These are phyloP conservation scores for Hypholoma fasciculare DNA, from an alignment of 768 basidiomycete genomes.

Conservation along the genomic window DNA sequence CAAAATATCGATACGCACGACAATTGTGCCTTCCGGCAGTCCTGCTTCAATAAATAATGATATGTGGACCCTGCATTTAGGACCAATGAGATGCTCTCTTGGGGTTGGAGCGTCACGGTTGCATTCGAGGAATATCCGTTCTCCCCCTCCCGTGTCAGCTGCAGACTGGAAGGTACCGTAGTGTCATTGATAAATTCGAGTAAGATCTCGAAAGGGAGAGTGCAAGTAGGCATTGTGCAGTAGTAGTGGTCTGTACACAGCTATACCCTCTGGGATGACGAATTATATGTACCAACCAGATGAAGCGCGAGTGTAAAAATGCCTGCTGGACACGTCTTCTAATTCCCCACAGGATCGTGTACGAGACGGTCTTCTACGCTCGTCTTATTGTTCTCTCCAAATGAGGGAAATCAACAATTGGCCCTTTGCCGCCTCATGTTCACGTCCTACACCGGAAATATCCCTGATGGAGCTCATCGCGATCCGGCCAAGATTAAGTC, in stretches of 20 bases:
- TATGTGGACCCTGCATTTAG: constrained; percentile 49
- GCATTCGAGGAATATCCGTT: constrained; percentile 22
- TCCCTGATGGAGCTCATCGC: neutral
- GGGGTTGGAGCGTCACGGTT: constrained; percentile 36
- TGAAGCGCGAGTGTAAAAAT: neutral
- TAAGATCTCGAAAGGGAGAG: constrained; percentile 52
- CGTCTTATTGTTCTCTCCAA: constrained; percentile 31
- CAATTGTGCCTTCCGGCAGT: constrained; percentile 37
- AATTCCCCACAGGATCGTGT: constrained; percentile 12
- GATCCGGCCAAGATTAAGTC: neutral
- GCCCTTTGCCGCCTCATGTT: constrained; percentile 4
- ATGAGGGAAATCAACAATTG: constrained; percentile 18
- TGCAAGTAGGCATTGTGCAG: constrained; percentile 44
- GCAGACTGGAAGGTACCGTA: constrained; percentile 35
- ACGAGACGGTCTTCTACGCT: constrained; percentile 4
- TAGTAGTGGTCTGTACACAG: neutral
- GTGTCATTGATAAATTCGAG: constrained; percentile 55
- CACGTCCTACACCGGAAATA: neutral
- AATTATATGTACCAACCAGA: constrained; percentile 6
- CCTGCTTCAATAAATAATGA: constrained; percentile 44
- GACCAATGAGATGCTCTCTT: constrained; percentile 46
- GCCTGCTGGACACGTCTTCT: constrained; percentile 4
- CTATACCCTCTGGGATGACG: neutral
- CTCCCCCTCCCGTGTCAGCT: constrained; percentile 32
- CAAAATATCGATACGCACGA: constrained; percentile 35